Conservation (phyloP, 2,329 filamentous ascomycete genomes). For the Diaporthe longicolla region DNA sequence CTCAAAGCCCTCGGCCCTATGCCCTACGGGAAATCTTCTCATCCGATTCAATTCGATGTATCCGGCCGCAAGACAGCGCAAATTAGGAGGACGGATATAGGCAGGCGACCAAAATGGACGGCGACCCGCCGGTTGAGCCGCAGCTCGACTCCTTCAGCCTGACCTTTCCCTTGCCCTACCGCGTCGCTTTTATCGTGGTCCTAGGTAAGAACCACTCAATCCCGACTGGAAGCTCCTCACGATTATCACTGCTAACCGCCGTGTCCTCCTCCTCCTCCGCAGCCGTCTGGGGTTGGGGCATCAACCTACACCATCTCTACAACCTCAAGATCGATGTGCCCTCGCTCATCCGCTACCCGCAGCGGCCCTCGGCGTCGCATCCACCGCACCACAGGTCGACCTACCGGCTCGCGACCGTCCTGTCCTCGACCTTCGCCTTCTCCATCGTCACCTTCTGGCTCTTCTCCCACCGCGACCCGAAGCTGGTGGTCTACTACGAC, state of each 20-base stretch:
- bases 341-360: constrained; percentile 86
- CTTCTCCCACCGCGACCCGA: constrained; percentile 78
- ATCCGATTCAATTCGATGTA: constrained; percentile 34
- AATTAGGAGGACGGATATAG: constrained; percentile 38
- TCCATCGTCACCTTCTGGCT: constrained; percentile 89
- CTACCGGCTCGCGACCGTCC: constrained; percentile 85
- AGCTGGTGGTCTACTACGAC: constrained; percentile 82
- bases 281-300: constrained; percentile 96
- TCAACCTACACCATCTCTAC: constrained; percentile 90
- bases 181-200: constrained; percentile 87
- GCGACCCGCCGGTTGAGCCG: constrained; percentile 78
- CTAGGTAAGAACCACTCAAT: constrained; percentile 73
- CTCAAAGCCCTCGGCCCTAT: constrained; percentile 18
- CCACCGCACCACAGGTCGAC: constrained; percentile 84
- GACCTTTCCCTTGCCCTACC: constrained; percentile 89
- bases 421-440: constrained; percentile 78
- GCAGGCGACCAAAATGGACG: constrained; percentile 70
- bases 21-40: constrained; percentile 8
- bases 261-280: neutral
- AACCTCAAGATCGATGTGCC: constrained; percentile 88
- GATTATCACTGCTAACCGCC: constrained; percentile 25
- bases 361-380: constrained; percentile 78
- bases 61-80: constrained; percentile 20
- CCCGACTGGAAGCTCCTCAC: constrained; percentile 1
- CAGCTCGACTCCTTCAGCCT: constrained; percentile 89